Base-by-base conservation (phyloP, 129 eudicot genomes). In the Flaveria sonorensis region DNA sequence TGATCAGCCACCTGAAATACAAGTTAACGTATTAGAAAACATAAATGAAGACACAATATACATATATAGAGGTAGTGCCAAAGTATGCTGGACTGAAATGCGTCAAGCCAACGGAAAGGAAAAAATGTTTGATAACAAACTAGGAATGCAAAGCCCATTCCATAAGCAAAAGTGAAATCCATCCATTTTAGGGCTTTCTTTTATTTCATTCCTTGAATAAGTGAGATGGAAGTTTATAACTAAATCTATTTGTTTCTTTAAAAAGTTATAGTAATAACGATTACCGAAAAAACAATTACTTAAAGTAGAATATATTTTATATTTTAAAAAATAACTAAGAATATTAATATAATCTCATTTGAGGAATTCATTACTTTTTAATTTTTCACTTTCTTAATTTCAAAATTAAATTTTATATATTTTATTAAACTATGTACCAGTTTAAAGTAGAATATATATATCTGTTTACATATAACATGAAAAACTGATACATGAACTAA, bases 1-100 rank as follows among this genome's bases (percentile, higher is more conserved):
- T 89, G 90, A 85, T 94, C 99, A 81, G 99, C 99, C 43, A 94
- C 97, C 99, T 94, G 89, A 72, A 81, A 73, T 53, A 64, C 67
- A 46, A 73, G 62, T 48, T 50, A 70, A 19, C 18, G 20, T 70
- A 10, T n/a, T 14, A 23, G 36, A 56, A n/a, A 66, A 2, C 30
- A 18, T 18, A 77, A 26, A 72, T 50, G 7, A 47, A 3, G 24
- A 24, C 55, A 4, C 42, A 68, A 18, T 52, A 4, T 12, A 24
- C 32, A 56, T 18, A 48, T 18, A 7, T 56, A 56, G 9, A 8
- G 63, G 63, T 20, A 57, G 15, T 57, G 64, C 10, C 23, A 20
- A 13, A 36, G 64, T 20, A 57, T 19, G 21, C 64, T 57, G 30
- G 64, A 57, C 3, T 9, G 59, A 20, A 52, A 52, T 52, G 23